phyloP scores from a whole-genome alignment of 805 yeast genomes.

The Kodamaea leandrae region DNA sequence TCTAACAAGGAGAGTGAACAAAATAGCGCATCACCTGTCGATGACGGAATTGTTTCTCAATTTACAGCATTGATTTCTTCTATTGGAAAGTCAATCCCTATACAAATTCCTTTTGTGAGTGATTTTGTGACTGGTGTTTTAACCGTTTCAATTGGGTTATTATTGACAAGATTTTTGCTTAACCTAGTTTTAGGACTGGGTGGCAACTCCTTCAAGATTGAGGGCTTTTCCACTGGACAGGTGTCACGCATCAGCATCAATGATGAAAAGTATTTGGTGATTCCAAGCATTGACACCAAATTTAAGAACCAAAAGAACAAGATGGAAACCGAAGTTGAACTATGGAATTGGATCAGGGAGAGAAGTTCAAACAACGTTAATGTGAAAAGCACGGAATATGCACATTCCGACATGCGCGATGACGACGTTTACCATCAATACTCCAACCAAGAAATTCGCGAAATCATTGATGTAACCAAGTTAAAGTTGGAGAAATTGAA shows the following conservation, averaged over 20 bases:
- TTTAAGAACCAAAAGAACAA: constrained; percentile 25
- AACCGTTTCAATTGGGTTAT: constrained; percentile 15
- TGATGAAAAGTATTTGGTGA: constrained; percentile 35
- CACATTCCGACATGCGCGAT: background rate
- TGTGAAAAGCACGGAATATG: constrained; percentile 9
- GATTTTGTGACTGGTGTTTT: constrained; percentile 23
- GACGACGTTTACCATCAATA: constrained; percentile 15
- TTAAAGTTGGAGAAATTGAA: constrained; percentile 36
- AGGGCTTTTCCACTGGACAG: constrained; percentile 6
- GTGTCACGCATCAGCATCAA: constrained; percentile 26
- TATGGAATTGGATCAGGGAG: constrained; percentile 71
- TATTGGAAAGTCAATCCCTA: constrained; percentile 27
- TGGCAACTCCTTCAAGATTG: constrained; percentile 9
- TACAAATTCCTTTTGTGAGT: constrained; percentile 24
- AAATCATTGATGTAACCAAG: constrained; percentile 46
- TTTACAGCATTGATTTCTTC: constrained; percentile 19
- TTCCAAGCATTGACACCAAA: constrained; percentile 40
- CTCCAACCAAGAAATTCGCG: constrained; percentile 44
- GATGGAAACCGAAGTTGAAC: constrained; percentile 50
- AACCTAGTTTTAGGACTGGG: constrained; percentile 21
- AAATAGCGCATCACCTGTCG: constrained; percentile 1
- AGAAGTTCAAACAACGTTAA: constrained; percentile 24
- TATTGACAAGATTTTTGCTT: constrained; percentile 10
- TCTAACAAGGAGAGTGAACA: background rate
- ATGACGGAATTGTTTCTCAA: constrained; percentile 16